Conservation (phyloP, 1,139 yeast species). For the Yamadazyma kanchanaburiensis region DNA sequence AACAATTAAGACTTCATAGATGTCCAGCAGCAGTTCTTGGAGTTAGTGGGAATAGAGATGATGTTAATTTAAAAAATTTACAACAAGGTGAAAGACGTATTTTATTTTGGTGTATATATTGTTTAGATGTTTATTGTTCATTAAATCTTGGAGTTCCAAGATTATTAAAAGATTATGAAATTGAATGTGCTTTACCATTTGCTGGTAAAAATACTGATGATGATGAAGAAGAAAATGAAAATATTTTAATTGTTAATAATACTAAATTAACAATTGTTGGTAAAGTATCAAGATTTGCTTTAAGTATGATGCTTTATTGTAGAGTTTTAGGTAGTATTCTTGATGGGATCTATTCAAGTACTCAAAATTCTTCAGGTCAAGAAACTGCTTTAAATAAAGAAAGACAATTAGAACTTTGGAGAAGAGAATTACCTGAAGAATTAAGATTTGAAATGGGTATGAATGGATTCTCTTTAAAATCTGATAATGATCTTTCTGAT, state of each 20-base stretch:
- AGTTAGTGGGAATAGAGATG: conserved; percentile 45
- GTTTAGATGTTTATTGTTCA: conserved; percentile 73
- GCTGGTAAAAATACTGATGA: conserved; percentile 51
- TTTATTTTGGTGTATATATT: conserved; percentile 80
- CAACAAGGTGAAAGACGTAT: conserved; percentile 83
- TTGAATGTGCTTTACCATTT: conserved; percentile 83
- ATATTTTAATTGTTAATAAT: conserved; percentile 56
- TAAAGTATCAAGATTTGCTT: conserved; percentile 59
- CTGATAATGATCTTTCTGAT: conserved; percentile 16
- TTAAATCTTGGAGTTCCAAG: conserved; percentile 81
- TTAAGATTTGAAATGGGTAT: conserved; percentile 65
- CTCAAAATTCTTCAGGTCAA: conserved; percentile 35
- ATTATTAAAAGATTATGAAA: conserved; percentile 71
- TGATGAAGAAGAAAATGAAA: conserved; percentile 45
- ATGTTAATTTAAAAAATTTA: conserved; percentile 44
- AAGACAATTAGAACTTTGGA: conserved; percentile 75
- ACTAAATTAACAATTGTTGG: conserved; percentile 62
- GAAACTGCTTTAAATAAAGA: conserved; percentile 49
- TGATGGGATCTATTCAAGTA: conserved; percentile 58
- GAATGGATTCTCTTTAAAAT: conserved; percentile 51
- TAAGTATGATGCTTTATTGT: conserved; percentile 66
- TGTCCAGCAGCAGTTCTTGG: conserved; percentile 82
- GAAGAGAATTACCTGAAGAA: conserved; percentile 61
- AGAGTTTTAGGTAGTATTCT: conserved; percentile 72
- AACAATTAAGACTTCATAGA: conserved; percentile 78